A percentile compares a stretch with the other conserved stretches of the same genome.
phyloP scores from a whole-genome alignment of 257 asterid species.

The Solanum chmielewskii region DNA sequence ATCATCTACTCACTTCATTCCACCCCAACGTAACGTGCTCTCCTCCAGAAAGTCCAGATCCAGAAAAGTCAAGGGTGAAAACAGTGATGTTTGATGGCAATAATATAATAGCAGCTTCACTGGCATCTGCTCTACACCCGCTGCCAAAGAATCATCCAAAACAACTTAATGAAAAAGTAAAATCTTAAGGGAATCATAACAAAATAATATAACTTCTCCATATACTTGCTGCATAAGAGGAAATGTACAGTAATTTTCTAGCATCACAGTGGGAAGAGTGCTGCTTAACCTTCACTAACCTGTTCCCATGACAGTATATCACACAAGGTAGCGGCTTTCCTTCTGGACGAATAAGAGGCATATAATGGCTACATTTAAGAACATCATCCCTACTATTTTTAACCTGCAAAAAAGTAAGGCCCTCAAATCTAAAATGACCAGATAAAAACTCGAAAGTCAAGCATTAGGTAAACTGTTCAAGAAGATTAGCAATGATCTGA shows the following conservation, averaged over 20 bases:
- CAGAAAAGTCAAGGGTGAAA: constrained; percentile 87
- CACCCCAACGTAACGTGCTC: constrained; percentile 90
- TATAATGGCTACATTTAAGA: constrained; percentile 89
- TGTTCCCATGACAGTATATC: constrained; percentile 92
- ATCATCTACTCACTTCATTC: constrained; percentile 66
- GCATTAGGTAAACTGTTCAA: not conserved
- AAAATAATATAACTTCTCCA: not conserved
- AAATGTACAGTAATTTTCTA: not conserved
- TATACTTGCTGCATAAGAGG: not conserved
- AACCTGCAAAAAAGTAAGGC: constrained; percentile 43
- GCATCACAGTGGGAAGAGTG: not conserved
- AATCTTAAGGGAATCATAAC: not conserved
- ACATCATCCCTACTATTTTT: constrained; percentile 62
- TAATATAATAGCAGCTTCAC: constrained; percentile 94
- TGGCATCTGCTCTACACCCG: constrained; percentile 95
- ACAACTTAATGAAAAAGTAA: not conserved
- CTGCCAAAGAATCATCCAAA: constrained; percentile 29
- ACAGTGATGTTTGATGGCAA: constrained; percentile 81
- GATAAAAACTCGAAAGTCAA: not conserved
- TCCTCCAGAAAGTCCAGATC: constrained; percentile 96
- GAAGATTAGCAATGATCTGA: not conserved
- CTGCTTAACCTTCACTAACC: constrained; percentile 31
- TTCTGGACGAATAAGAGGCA: constrained; percentile 59
- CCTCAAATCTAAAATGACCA: not conserved
- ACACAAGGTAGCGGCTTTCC: constrained; percentile 78